Conservation (phyloP, 2,329 filamentous ascomycete genomes). For the Chalaropsis ovoidea region DNA sequence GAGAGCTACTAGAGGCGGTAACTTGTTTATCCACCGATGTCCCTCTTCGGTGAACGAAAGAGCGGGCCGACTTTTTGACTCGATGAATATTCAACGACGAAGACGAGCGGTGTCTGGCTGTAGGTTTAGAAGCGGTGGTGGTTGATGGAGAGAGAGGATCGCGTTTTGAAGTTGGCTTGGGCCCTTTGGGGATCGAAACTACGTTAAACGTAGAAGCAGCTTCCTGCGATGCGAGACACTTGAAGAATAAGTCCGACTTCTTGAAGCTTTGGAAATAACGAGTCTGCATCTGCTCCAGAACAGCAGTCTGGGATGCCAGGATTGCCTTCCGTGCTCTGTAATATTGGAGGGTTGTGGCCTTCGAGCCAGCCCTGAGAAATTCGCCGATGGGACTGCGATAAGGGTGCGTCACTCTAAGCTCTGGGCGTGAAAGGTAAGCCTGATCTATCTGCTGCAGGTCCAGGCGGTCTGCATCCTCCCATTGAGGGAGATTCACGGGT, state of each 20-base stretch:
- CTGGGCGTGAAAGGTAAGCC: slow-evolving; percentile 71
- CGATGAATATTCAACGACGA: slow-evolving; percentile 34
- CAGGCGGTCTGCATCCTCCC: slow-evolving; percentile 73
- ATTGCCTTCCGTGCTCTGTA: slow-evolving; percentile 71
- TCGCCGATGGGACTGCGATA: slow-evolving; percentile 60
- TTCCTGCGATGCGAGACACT: slow-evolving; percentile 85
- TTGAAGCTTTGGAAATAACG: slow-evolving; percentile 78
- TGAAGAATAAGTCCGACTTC: slow-evolving; percentile 88
- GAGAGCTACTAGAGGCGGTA: slow-evolving; percentile 21
- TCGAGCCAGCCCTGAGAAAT: slow-evolving; percentile 68
- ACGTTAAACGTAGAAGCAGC: slow-evolving; percentile 36
- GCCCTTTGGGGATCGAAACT: not conserved
- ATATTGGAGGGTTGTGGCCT: slow-evolving; percentile 72
- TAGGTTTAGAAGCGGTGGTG: slow-evolving; percentile 12
- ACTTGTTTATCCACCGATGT: slow-evolving; percentile 17
- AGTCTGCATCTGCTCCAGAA: slow-evolving; percentile 74
- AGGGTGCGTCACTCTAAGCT: slow-evolving; percentile 64
- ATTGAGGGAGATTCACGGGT: slow-evolving; percentile 53
- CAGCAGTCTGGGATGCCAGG: slow-evolving; percentile 67
- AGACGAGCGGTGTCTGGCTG: slow-evolving; percentile 27
- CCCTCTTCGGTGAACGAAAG: slow-evolving; percentile 34
- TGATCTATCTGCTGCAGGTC: slow-evolving; percentile 89
- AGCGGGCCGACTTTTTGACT: slow-evolving; percentile 35
- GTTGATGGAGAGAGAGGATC: slow-evolving; percentile 10
- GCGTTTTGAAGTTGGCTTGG: not conserved